These are phyloP conservation scores for Silene noctiflora DNA, from an alignment of 179 eudicot genomes.

Conservation along the genomic window DNA sequence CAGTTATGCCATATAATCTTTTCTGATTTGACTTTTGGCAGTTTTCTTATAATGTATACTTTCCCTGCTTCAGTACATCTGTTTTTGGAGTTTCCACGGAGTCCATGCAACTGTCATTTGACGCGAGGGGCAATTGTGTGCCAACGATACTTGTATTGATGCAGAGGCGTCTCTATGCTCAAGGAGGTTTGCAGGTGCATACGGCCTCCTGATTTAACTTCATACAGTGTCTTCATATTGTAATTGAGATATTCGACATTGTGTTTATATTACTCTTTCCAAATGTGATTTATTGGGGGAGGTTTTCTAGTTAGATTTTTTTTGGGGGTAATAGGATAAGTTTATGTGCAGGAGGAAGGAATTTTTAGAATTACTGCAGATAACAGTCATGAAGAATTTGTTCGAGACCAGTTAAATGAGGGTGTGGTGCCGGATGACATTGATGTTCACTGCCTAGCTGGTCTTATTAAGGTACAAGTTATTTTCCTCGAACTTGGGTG, in stretches of 20 bases:
- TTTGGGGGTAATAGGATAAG: neutral
- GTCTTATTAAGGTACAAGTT: constrained; percentile 55
- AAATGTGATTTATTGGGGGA: neutral
- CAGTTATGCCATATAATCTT: neutral
- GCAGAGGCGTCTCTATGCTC: constrained; percentile 65
- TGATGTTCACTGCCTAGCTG: constrained; percentile 67
- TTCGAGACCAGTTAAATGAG: constrained; percentile 52
- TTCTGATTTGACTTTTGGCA: neutral
- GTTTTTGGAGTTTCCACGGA: constrained; percentile 75
- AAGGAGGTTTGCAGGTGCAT: constrained; percentile 63
- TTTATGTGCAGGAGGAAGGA: constrained; percentile 55
- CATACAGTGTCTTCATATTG: neutral
- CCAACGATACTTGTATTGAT: constrained; percentile 61
- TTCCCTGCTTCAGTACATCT: constrained; percentile 47
- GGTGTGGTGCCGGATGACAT: constrained; percentile 56
- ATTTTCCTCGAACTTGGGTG: neutral
- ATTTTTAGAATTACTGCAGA: constrained; percentile 67
- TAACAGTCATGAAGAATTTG: constrained; percentile 61
- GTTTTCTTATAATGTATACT: constrained; percentile 15
- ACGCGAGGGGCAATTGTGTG: constrained; percentile 64
- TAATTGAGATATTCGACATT: neutral
- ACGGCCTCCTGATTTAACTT: neutral
- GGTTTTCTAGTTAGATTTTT: neutral
- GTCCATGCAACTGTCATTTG: constrained; percentile 63
- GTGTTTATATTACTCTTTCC: neutral